A percentile compares a stretch with the other conserved stretches of the same genome.
phyloP scores from a whole-genome alignment of 73 alveolate genomes.

The Urostyla sp. region DNA sequence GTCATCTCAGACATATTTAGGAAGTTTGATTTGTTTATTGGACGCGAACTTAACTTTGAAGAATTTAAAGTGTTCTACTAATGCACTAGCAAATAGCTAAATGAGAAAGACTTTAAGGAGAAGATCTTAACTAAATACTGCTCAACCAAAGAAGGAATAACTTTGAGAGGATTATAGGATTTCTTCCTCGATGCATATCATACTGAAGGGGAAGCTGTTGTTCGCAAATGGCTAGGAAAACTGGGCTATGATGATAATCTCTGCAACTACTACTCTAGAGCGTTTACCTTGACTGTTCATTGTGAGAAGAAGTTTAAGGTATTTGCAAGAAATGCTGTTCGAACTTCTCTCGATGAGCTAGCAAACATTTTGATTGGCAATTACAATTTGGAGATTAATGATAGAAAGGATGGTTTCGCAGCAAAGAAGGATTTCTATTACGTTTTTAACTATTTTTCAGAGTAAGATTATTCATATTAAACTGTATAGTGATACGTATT shows the following conservation, averaged over 20 bases:
- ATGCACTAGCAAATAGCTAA: slow-evolving; percentile 76
- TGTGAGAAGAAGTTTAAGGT: slow-evolving; percentile 71
- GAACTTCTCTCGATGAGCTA: slow-evolving; percentile 73
- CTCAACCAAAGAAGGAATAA: slow-evolving; percentile 49
- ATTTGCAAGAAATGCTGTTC: slow-evolving; percentile 71
- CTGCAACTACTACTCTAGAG: slow-evolving; percentile 72
- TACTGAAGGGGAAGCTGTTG: slow-evolving; percentile 77
- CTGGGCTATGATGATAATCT: slow-evolving; percentile 85
- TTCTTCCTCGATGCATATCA: slow-evolving; percentile 33
- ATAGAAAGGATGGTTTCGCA: slow-evolving; percentile 33
- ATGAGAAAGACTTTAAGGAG: slow-evolving; percentile 82
- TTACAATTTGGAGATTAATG: slow-evolving; percentile 67
- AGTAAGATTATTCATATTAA: slow-evolving; percentile 14
- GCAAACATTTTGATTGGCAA: slow-evolving; percentile 65
- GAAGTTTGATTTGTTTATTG: slow-evolving; percentile 94
- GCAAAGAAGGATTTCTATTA: slow-evolving; percentile 62
- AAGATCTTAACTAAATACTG: slow-evolving; percentile 57
- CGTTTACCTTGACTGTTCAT: slow-evolving; percentile 81
- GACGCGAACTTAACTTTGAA: slow-evolving; percentile 82
- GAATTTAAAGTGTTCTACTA: slow-evolving; percentile 92
- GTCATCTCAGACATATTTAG: slow-evolving; percentile 90
- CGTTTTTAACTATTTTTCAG: slow-evolving; percentile 64
- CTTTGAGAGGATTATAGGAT: slow-evolving; percentile 40
- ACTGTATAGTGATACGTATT: slow-evolving; percentile 43
- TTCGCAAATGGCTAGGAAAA: slow-evolving; percentile 74